phyloP scores from a whole-genome alignment of 176 grass and related monocot genomes.

The Oryza glumipatula region DNA sequence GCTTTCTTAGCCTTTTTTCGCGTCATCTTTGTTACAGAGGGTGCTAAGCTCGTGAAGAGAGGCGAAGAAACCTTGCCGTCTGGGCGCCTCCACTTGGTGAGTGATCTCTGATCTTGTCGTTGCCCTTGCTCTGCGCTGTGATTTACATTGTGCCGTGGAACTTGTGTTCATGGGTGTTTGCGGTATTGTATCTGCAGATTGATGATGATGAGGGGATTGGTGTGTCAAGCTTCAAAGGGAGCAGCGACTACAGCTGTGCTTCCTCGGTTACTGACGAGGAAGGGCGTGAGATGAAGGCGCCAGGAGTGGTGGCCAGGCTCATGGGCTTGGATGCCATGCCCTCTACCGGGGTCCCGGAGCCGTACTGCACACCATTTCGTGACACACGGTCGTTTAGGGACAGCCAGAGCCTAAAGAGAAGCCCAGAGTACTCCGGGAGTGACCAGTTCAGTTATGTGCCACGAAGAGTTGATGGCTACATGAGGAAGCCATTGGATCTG shows the following conservation, averaged over 20 bases:
- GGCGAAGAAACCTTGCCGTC: slow-evolving; percentile 60
- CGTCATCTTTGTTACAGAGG: slow-evolving; percentile 53
- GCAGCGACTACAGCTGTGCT: slow-evolving; percentile 69
- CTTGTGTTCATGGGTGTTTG: neutral
- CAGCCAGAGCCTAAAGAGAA: slow-evolving; percentile 55
- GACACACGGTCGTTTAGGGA: slow-evolving; percentile 64
- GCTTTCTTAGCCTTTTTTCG: neutral
- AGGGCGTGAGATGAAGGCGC: slow-evolving; percentile 60
- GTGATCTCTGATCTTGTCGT: slow-evolving; percentile 27
- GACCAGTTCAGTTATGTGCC: slow-evolving; percentile 47
- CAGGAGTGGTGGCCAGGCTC: slow-evolving; percentile 84
- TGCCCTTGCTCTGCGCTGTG: neutral
- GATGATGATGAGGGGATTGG: slow-evolving; percentile 68
- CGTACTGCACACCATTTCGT: slow-evolving; percentile 68
- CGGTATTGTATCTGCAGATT: slow-evolving; percentile 32
- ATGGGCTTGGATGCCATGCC: slow-evolving; percentile 94
- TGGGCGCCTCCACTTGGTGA: slow-evolving; percentile 60
- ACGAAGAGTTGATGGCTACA: slow-evolving; percentile 54
- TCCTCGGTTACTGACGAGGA: slow-evolving; percentile 83
- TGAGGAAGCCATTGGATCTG: slow-evolving; percentile 66
- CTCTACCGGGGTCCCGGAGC: slow-evolving; percentile 46
- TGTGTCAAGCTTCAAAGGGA: slow-evolving; percentile 63
- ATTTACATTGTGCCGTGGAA: neutral
- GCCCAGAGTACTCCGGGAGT: slow-evolving; percentile 48
- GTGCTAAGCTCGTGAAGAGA: slow-evolving; percentile 65